phyloP scores from a whole-genome alignment of 2,329 filamentous ascomycete genomes.

The Fusarium sp. region DNA sequence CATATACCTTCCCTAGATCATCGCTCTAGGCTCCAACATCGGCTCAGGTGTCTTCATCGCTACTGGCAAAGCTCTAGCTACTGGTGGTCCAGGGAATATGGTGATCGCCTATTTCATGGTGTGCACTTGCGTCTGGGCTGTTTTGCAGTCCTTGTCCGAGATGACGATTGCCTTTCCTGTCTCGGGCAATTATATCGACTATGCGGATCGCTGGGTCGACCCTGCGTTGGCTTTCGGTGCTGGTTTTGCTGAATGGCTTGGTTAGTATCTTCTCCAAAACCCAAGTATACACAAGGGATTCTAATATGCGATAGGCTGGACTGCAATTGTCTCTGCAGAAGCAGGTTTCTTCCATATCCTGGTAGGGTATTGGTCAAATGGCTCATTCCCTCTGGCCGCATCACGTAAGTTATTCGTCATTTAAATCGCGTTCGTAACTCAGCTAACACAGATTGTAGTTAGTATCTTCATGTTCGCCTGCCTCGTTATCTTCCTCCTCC shows the following conservation, averaged over 20 bases:
- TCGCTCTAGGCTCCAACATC: conserved; percentile 36
- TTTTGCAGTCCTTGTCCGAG: conserved; percentile 32
- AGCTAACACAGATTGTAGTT: not conserved
- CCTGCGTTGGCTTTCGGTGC: conserved; percentile 36
- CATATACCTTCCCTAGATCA: conserved; percentile 12
- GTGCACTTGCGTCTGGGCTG: conserved; percentile 35
- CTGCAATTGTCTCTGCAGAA: conserved; percentile 33
- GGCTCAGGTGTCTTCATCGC: conserved; percentile 38
- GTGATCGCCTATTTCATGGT: conserved; percentile 36
- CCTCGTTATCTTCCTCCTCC: conserved; percentile 33
- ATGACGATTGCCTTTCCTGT: conserved; percentile 39
- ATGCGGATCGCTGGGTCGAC: conserved; percentile 33
- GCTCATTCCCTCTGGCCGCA: conserved; percentile 25
- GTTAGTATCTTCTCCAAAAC: not conserved
- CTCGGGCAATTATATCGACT: conserved; percentile 39
- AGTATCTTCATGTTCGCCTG: conserved; percentile 27
- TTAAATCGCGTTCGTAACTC: not conserved
- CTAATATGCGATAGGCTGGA: conserved; percentile 28
- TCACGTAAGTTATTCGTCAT: not conserved
- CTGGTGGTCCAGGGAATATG: conserved; percentile 35
- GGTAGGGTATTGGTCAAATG: conserved; percentile 22
- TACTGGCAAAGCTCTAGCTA: conserved; percentile 33
- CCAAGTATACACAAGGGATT: not conserved
- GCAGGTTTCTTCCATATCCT: conserved; percentile 34
- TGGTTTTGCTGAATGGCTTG: conserved; percentile 41